phyloP scores from a whole-genome alignment of 345 rosid genomes.

The Syzygium aqueum region DNA sequence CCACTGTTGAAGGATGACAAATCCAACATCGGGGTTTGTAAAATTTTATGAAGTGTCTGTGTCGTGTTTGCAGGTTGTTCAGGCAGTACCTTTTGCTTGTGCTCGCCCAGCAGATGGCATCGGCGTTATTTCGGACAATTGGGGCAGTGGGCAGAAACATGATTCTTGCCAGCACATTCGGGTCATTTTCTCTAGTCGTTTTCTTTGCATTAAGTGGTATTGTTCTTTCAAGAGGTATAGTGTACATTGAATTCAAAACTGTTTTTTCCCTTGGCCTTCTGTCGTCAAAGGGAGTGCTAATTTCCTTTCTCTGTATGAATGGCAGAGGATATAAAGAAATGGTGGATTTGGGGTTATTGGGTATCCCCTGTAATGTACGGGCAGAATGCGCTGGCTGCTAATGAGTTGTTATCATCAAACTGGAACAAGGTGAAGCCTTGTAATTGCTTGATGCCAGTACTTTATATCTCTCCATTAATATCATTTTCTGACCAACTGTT shows the following conservation, averaged over 20 bases:
- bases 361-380: slow-evolving; percentile 56
- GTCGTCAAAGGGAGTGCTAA: background rate
- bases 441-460: background rate
- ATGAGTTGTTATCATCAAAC: slow-evolving; percentile 46
- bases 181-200: slow-evolving; percentile 20
- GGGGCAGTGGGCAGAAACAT: slow-evolving; percentile 32
- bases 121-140: slow-evolving; percentile 25
- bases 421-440: slow-evolving; percentile 32
- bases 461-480: background rate
- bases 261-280: background rate
- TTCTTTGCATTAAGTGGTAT: slow-evolving; percentile 29
- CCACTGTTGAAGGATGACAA: background rate
- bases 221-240: slow-evolving; percentile 26
- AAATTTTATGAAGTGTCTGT: background rate
- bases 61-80: slow-evolving; percentile 20
- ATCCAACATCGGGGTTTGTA: background rate
- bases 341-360: slow-evolving; percentile 69
- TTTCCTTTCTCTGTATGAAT: background rate
- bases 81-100: slow-evolving; percentile 29
- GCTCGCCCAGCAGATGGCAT: slow-evolving; percentile 26
- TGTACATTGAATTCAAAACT: background rate
- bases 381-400: slow-evolving; percentile 39
- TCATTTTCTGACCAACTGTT: background rate
- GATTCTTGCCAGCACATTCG: slow-evolving; percentile 31
- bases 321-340: slow-evolving; percentile 38